Evolutionary conservation across 805 yeast species (phyloP).

Genomic region (Ogataea thermomethanolica): DNA sequence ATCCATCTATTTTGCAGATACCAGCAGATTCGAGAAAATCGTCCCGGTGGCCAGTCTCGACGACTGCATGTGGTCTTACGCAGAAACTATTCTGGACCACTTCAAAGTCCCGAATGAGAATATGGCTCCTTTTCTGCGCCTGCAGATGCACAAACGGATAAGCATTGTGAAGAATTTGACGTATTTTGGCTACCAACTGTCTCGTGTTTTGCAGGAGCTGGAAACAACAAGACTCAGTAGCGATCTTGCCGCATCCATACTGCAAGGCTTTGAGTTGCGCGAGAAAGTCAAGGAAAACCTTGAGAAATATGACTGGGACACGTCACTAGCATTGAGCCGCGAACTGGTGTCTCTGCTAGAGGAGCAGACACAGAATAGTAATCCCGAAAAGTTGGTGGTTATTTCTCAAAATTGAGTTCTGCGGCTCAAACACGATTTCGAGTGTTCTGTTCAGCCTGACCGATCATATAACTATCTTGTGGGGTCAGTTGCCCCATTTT

Average conservation of each 20-base stretch:
- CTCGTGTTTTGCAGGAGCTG: constrained; percentile 9
- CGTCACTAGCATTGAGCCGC: constrained; percentile 8
- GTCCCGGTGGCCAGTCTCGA: constrained; percentile 1
- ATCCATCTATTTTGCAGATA: constrained; percentile 27
- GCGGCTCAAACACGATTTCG: constrained; percentile 5
- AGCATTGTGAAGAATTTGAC: constrained; percentile 23
- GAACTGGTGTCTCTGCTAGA: constrained; percentile 6
- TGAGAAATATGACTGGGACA: constrained; percentile 10
- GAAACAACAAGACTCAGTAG: constrained; percentile 4
- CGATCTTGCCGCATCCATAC: constrained; percentile 8
- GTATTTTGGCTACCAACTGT: constrained; percentile 18
- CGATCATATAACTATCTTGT: background rate
- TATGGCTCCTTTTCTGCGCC: constrained; percentile 24
- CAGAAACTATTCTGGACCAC: constrained; percentile 19
- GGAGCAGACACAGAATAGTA: constrained; percentile 6
- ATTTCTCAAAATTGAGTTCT: background rate
- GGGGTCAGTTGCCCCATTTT: background rate
- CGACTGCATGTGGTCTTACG: constrained; percentile 28
- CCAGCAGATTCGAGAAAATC: background rate
- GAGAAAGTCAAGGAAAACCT: constrained; percentile 7
- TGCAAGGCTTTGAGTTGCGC: constrained; percentile 19
- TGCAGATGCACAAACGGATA: constrained; percentile 23
- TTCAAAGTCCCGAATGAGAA: constrained; percentile 21
- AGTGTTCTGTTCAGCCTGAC: constrained; percentile 5
- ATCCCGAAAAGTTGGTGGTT: background rate